Conservation (phyloP, 2,329 filamentous ascomycete species). For the Tolypocladium guangdongense region DNA sequence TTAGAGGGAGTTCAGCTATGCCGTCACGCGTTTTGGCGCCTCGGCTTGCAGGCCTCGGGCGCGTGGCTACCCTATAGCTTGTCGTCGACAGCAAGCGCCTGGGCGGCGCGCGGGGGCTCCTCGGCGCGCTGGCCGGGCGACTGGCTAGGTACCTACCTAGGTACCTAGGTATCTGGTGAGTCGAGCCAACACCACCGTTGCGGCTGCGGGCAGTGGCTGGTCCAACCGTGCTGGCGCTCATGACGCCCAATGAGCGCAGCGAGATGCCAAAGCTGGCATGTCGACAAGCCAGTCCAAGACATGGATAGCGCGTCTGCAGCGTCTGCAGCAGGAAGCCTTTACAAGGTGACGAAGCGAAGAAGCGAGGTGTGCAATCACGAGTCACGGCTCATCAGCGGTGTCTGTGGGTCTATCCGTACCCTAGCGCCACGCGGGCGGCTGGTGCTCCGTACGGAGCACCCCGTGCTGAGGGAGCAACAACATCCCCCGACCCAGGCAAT, state of each 20-base stretch:
- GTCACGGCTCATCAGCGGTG: neutral
- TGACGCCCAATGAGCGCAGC: neutral
- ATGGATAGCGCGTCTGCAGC: neutral
- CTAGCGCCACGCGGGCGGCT: neutral
- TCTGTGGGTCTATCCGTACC: neutral
- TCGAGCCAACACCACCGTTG: too few species aligned
- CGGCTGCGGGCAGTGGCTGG: neutral
- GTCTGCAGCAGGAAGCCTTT: neutral
- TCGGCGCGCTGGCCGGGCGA: conserved; percentile 50
- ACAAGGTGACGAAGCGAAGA: neutral
- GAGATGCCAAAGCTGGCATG: neutral
- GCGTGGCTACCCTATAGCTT: neutral
- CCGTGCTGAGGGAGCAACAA: neutral
- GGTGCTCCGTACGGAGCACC: too few species aligned
- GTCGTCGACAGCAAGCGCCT: too few species aligned
- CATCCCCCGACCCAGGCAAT: neutral
- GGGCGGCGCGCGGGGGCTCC: conserved; percentile 47
- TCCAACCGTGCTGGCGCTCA: too few species aligned
- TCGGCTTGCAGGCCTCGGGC: neutral
- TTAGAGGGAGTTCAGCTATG: neutral
- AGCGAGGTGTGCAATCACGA: neutral
- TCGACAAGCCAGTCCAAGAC: neutral
- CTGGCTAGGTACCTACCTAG: too few species aligned
- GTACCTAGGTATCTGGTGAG: too few species aligned
- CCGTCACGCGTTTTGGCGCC: neutral